Percentiles rank a stretch among this genome's conserved stretches.
phyloP scores from a whole-genome alignment of 108 stramenopile species.

The Cyclotella kingstonii region DNA sequence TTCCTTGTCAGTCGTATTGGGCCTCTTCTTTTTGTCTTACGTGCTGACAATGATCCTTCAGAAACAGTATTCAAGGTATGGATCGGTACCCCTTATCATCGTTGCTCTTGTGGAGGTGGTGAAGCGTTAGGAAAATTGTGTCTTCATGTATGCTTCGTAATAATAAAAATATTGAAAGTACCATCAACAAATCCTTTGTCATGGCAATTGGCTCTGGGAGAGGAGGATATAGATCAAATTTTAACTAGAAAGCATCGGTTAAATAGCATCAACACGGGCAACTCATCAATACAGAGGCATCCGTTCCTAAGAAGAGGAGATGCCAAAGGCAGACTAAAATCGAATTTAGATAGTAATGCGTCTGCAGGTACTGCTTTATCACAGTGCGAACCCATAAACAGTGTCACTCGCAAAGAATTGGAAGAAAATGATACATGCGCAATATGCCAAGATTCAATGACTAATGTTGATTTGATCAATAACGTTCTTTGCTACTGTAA shows the following conservation, averaged over 20 bases:
- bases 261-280: background rate
- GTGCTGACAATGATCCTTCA: background rate
- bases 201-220: background rate
- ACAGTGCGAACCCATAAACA: background rate
- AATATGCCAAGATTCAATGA: constrained; percentile 14
- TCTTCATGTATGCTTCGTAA: constrained; percentile 10
- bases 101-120: constrained; percentile 14
- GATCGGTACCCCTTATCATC: constrained; percentile 9
- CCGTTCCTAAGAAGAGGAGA: constrained; percentile 16
- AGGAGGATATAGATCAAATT: constrained; percentile 4
- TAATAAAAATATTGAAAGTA: constrained; percentile 7
- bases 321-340: background rate
- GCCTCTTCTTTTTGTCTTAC: constrained; percentile 9
- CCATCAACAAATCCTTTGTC: constrained; percentile 4
- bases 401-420: constrained; percentile 1
- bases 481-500: constrained; percentile 10
- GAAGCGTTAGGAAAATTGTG: constrained; percentile 1
- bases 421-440: background rate
- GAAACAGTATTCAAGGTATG: constrained; percentile 8
- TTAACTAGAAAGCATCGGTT: background rate
- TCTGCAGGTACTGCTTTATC: background rate
- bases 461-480: constrained; percentile 8
- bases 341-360: background rate
- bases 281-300: background rate
- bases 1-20: constrained; percentile 6